Evolutionary conservation across 2,329 filamentous ascomycete genomes (phyloP).

Genomic region (Aspergillus jensenii): DNA sequence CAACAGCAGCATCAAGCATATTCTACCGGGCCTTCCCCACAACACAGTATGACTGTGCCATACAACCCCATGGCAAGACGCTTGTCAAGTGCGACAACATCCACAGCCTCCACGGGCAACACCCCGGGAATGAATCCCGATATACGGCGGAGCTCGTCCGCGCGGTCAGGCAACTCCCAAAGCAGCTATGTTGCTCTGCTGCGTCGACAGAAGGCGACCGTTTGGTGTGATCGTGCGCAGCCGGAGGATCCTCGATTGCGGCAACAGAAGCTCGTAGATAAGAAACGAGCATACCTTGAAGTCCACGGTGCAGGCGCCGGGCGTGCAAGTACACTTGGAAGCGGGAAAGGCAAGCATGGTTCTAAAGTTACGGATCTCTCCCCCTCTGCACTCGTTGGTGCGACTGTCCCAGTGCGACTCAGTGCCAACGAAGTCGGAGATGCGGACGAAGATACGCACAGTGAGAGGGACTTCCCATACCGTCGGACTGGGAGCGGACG

Average conservation of each 20-base stretch:
- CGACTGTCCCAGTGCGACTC: constrained; percentile 84
- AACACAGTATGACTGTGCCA: constrained; percentile 28
- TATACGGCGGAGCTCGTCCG: constrained; percentile 73
- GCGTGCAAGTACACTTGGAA: constrained; percentile 63
- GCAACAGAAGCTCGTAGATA: constrained; percentile 82
- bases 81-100: constrained; percentile 42
- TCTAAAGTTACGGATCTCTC: constrained; percentile 79
- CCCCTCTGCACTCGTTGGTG: constrained; percentile 71
- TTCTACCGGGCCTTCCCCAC: constrained; percentile 23
- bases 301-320: constrained; percentile 61
- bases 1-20: constrained; percentile 26
- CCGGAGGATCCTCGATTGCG: constrained; percentile 82
- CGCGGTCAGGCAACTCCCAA: constrained; percentile 66
- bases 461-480: constrained; percentile 44
- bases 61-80: constrained; percentile 30
- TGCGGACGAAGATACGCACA: constrained; percentile 66
- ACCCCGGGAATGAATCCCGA: constrained; percentile 28
- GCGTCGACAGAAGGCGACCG: constrained; percentile 93
- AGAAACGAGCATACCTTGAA: constrained; percentile 80
- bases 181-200: constrained; percentile 94
- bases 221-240: constrained; percentile 95
- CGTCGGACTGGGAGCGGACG: constrained; percentile 58
- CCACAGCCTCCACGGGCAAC: constrained; percentile 40
- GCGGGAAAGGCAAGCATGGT: constrained; percentile 84
- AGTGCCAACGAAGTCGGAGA: constrained; percentile 95